Conservation (phyloP, 169 alveolate species). For the Theileria orientalis region DNA sequence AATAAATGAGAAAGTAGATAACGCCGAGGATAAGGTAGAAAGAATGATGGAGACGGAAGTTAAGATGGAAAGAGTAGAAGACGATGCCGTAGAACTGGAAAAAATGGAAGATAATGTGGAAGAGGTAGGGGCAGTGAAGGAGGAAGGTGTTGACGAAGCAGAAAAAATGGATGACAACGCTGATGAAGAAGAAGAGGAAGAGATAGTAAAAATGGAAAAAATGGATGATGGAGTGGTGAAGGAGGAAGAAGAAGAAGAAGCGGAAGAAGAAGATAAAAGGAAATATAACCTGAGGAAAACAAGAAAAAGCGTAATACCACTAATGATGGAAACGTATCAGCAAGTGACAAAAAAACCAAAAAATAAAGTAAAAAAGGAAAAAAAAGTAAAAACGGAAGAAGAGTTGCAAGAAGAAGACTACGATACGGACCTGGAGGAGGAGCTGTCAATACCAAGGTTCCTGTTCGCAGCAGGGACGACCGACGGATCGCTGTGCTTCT, state of each 20-base stretch:
- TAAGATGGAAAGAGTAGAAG: constrained; percentile 14
- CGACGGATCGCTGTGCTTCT: constrained; percentile 84
- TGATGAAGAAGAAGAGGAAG: constrained; percentile 18
- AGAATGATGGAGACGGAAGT: neutral
- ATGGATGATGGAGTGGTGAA: neutral
- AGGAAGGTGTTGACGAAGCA: constrained; percentile 1
- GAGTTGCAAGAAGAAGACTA: constrained; percentile 41
- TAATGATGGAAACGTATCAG: neutral
- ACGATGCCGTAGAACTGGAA: constrained; percentile 11
- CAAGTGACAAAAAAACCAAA: neutral
- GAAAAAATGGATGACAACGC: neutral
- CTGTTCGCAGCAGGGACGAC: constrained; percentile 84
- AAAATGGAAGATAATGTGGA: constrained; percentile 2
- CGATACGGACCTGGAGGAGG: constrained; percentile 72
- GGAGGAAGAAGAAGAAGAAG: constrained; percentile 1
- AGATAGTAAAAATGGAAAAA: neutral
- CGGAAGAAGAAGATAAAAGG: constrained; percentile 3
- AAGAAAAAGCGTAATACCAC: constrained; percentile 10
- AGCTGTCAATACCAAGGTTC: constrained; percentile 69
- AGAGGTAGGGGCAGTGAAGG: neutral
- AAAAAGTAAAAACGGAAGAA: neutral
- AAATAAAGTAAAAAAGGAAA: neutral
- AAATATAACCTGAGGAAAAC: constrained; percentile 11
- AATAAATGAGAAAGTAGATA: too few relatives aligned
- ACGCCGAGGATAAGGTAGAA: neutral